These are phyloP conservation scores for Penicillium steckii DNA, from an alignment of 495 filamentous ascomycete species.

Conservation along the genomic window DNA sequence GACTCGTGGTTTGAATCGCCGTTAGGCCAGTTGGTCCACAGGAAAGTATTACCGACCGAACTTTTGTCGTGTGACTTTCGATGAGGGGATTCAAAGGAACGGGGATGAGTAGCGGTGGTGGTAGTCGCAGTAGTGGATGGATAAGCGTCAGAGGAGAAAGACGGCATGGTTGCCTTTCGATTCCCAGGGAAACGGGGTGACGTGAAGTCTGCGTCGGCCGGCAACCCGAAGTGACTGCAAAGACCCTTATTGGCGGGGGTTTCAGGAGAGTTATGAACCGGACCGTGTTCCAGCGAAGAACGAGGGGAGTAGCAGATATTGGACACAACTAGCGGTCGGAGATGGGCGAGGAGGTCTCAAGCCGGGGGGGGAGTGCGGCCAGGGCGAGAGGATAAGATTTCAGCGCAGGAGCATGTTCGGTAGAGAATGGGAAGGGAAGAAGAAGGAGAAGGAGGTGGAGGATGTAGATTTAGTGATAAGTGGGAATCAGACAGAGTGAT, in stretches of 20 bases:
- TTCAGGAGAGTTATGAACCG: slow-evolving; percentile 19
- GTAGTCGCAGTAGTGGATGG: slow-evolving; percentile 24
- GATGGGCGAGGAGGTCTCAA: slow-evolving; percentile 1
- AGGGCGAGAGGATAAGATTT: slow-evolving; percentile 12
- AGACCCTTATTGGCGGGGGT: slow-evolving; percentile 25
- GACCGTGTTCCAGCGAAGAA: slow-evolving; percentile 18
- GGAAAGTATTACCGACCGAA: slow-evolving; percentile 47
- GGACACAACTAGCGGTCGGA: slow-evolving; percentile 3
- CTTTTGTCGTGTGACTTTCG: slow-evolving; percentile 47
- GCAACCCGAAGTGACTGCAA: slow-evolving; percentile 25
- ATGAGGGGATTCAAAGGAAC: slow-evolving; percentile 38
- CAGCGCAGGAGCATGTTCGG: slow-evolving; percentile 19
- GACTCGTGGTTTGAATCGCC: slow-evolving; percentile 38
- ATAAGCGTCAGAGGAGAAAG: slow-evolving; percentile 41
- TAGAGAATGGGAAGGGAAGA: background rate
- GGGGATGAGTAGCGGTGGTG: slow-evolving; percentile 36
- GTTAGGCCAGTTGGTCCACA: slow-evolving; percentile 50
- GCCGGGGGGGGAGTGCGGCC: background rate
- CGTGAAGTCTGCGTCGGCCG: slow-evolving; percentile 36
- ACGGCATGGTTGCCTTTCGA: slow-evolving; percentile 37
- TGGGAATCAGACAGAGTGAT: background rate
- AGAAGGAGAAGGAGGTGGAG: slow-evolving; percentile 4
- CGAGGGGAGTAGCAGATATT: slow-evolving; percentile 10
- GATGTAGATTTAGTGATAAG: slow-evolving; percentile 4
- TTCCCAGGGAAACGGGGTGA: slow-evolving; percentile 22